Percentiles rank a stretch among this genome's conserved stretches.
Evolutionary conservation across 305 asterid genomes (phyloP).

Genomic region (Rubia peregrina): DNA sequence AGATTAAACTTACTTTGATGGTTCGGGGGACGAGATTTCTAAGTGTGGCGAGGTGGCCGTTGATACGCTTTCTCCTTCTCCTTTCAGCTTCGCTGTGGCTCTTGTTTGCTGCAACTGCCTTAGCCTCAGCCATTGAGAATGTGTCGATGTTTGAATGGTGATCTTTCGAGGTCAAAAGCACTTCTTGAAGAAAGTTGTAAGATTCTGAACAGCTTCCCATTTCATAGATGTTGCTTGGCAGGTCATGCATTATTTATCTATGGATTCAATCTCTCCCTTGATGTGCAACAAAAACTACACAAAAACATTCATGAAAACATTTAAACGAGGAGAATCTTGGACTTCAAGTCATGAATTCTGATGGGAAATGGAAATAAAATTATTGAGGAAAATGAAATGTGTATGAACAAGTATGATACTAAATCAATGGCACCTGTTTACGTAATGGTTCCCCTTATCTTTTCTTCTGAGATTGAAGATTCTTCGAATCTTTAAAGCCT

Average conservation of each 20-base stretch:
- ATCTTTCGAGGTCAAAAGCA: constrained; percentile 22
- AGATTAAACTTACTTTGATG: constrained; percentile 41
- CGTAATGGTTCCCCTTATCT: neutral
- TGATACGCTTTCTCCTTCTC: constrained; percentile 69
- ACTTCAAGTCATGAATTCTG: constrained; percentile 7
- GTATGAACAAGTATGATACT: constrained; percentile 1
- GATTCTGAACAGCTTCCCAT: constrained; percentile 41
- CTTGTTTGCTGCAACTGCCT: constrained; percentile 58
- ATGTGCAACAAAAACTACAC: neutral
- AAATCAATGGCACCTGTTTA: constrained; percentile 13
- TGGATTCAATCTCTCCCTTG: too few species aligned
- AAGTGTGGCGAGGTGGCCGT: constrained; percentile 73
- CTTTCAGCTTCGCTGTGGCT: constrained; percentile 84
- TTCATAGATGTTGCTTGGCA: constrained; percentile 35
- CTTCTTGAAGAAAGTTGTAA: constrained; percentile 31
- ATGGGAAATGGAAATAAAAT: neutral
- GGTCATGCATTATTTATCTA: neutral
- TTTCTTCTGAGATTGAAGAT: constrained; percentile 13
- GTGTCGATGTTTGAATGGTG: constrained; percentile 27
- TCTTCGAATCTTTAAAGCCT: constrained; percentile 12
- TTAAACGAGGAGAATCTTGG: constrained; percentile 19
- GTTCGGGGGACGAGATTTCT: constrained; percentile 65
- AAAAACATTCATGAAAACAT: neutral
- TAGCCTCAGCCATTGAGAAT: constrained; percentile 53
- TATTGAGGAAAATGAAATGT: neutral